Conservation (phyloP, 2,329 filamentous ascomycete species). For the Byssothecium circinans region DNA sequence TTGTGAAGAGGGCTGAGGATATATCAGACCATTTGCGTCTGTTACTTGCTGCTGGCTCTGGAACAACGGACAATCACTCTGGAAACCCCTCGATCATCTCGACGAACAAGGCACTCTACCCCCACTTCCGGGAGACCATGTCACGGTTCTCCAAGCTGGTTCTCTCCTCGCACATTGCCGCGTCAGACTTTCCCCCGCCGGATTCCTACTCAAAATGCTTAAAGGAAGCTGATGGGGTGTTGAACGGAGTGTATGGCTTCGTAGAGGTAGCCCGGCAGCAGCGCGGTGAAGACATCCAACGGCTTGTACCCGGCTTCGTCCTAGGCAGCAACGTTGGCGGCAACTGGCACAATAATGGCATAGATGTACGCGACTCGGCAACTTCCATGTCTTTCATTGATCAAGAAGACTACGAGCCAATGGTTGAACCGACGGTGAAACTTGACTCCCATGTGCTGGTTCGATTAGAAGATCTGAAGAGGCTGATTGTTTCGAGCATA, state of each 20-base stretch:
- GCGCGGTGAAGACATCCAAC: slow-evolving; percentile 86
- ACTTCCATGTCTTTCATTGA: slow-evolving; percentile 73
- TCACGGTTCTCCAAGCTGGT: slow-evolving; percentile 99
- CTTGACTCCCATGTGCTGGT: slow-evolving; percentile 80
- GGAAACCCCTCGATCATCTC: slow-evolving; percentile 99
- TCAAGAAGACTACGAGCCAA: slow-evolving; percentile 76
- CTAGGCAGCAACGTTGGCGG: slow-evolving; percentile 81
- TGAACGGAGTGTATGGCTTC: slow-evolving; percentile 92
- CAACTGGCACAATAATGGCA: slow-evolving; percentile 76
- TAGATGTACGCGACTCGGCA: slow-evolving; percentile 67
- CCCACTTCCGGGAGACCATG: slow-evolving; percentile 99
- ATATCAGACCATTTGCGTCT: slow-evolving; percentile 95
- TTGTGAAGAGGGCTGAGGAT: slow-evolving; percentile 92
- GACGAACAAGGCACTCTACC: slow-evolving; percentile 94
- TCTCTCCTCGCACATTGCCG: slow-evolving; percentile 95
- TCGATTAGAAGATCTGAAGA: slow-evolving; percentile 81
- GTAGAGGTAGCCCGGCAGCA: slow-evolving; percentile 94
- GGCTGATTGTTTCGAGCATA: slow-evolving; percentile 81
- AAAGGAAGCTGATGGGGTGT: slow-evolving; percentile 94
- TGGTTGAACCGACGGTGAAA: slow-evolving; percentile 69
- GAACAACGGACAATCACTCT: slow-evolving; percentile 97
- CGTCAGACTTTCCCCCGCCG: slow-evolving; percentile 90
- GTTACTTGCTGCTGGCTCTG: slow-evolving; percentile 90
- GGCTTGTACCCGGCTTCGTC: slow-evolving; percentile 92
- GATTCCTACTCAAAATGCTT: slow-evolving; percentile 95